Evolutionary conservation across 495 filamentous ascomycete species (phyloP).

Genomic region (Cladorrhinum samala): DNA sequence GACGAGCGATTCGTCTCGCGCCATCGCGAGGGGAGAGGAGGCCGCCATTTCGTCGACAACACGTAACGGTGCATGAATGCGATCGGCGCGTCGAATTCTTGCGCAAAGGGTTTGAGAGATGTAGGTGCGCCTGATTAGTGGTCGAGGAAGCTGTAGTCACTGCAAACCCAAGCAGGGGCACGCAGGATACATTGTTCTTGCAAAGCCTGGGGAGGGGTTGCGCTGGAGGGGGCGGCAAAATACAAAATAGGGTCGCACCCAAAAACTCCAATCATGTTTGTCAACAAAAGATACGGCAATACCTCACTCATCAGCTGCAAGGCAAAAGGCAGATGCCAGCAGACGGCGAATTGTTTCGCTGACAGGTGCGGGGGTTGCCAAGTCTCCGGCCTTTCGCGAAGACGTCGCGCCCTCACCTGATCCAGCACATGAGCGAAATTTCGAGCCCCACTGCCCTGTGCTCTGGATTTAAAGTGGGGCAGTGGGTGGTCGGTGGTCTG

Average conservation of each 20-base stretch:
- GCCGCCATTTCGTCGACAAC: constrained; percentile 29
- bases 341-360: not conserved
- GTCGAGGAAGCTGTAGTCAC: not conserved
- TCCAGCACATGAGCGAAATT: constrained; percentile 5
- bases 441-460: not conserved
- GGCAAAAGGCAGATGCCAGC: not conserved
- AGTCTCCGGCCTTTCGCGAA: constrained; percentile 7
- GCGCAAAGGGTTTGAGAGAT: not conserved
- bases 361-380: not conserved
- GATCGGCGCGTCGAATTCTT: constrained; percentile 35
- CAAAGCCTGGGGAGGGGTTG: not conserved
- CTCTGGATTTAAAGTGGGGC: not conserved
- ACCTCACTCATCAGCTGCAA: no score
- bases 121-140: not conserved
- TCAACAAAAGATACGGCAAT: not conserved
- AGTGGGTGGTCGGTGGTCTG: constrained; percentile 9
- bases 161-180: not conserved
- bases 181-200: not conserved
- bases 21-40: constrained; percentile 31
- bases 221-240: no score
- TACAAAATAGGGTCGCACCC: no score
- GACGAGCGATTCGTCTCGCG: constrained; percentile 18
- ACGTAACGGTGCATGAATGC: constrained; percentile 20
- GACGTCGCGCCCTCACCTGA: constrained; percentile 25
- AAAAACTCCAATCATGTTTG: no score